These are phyloP conservation scores for Vicia faba DNA, from an alignment of 306 rosid genomes.

Conservation along the genomic window DNA sequence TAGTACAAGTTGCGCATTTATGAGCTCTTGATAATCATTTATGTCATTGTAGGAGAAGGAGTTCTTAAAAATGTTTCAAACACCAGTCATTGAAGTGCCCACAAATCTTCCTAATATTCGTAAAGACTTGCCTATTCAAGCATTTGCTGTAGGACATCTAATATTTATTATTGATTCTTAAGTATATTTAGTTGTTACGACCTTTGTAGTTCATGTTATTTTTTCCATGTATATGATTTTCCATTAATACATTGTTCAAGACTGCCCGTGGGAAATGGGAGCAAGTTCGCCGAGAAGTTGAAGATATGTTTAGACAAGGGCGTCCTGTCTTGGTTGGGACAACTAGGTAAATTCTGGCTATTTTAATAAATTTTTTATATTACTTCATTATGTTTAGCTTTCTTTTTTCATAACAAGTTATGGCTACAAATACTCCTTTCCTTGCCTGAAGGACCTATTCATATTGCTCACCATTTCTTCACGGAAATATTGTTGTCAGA, in stretches of 20 bases:
- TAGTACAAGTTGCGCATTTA: slow-evolving; percentile 33
- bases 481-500: slow-evolving; percentile 23
- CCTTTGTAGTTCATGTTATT: background rate
- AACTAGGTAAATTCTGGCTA: slow-evolving; percentile 67
- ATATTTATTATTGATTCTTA: slow-evolving; percentile 24
- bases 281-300: slow-evolving; percentile 88
- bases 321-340: slow-evolving; percentile 97
- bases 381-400: slow-evolving; percentile 18
- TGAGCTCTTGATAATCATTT: slow-evolving; percentile 34
- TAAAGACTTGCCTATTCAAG: slow-evolving; percentile 93
- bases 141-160: slow-evolving; percentile 77
- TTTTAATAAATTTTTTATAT: slow-evolving; percentile 22
- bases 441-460: slow-evolving; percentile 12
- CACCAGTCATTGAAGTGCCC: slow-evolving; percentile 97
- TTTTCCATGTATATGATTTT: slow-evolving; percentile 35
- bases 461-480: slow-evolving; percentile 26
- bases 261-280: slow-evolving; percentile 98
- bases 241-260: slow-evolving; percentile 46
- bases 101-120: slow-evolving; percentile 91
- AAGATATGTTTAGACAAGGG: slow-evolving; percentile 85
- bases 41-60: slow-evolving; percentile 82
- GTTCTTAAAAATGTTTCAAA: slow-evolving; percentile 90
- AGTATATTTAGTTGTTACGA: slow-evolving; percentile 19
- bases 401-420: slow-evolving; percentile 29
- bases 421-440: slow-evolving; percentile 23